Conservation (phyloP, 257 asterid genomes). For the Perilla frutescens region DNA sequence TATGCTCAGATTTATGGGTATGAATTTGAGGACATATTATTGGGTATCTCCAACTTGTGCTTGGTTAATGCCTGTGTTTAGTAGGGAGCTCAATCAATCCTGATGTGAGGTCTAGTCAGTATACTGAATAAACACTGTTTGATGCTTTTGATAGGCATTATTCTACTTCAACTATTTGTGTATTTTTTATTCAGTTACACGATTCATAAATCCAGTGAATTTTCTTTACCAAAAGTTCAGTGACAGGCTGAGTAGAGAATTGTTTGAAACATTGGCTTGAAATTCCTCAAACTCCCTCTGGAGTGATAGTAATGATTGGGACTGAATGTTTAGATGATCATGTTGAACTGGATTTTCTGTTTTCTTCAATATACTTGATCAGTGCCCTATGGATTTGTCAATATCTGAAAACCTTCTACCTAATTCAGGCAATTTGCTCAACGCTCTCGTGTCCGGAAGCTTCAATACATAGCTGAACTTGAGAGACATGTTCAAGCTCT, state of each 20-base stretch:
- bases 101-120: neutral
- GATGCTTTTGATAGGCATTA: constrained; percentile 13
- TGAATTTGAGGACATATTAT: constrained; percentile 18
- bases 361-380: neutral
- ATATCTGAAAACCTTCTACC: constrained; percentile 19
- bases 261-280: constrained; percentile 10
- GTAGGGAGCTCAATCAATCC: constrained; percentile 9
- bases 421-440: constrained; percentile 94
- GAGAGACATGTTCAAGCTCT: constrained; percentile 91
- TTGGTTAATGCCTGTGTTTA: constrained; percentile 20
- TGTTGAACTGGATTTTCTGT: neutral
- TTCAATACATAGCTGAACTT: constrained; percentile 93
- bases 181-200: constrained; percentile 6
- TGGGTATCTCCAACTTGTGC: constrained; percentile 14
- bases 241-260: neutral
- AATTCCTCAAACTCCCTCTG: neutral
- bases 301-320: neutral
- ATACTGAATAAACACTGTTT: neutral
- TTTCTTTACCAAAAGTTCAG: constrained; percentile 2
- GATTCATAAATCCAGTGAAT: constrained; percentile 25
- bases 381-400: neutral
- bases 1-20: constrained; percentile 8
- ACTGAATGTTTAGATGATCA: neutral
- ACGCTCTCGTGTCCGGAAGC: constrained; percentile 95
- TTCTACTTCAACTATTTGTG: neutral